Evolutionary conservation across 306 rosid species (phyloP).

Genomic region (Cyclanthera cordifolia): DNA sequence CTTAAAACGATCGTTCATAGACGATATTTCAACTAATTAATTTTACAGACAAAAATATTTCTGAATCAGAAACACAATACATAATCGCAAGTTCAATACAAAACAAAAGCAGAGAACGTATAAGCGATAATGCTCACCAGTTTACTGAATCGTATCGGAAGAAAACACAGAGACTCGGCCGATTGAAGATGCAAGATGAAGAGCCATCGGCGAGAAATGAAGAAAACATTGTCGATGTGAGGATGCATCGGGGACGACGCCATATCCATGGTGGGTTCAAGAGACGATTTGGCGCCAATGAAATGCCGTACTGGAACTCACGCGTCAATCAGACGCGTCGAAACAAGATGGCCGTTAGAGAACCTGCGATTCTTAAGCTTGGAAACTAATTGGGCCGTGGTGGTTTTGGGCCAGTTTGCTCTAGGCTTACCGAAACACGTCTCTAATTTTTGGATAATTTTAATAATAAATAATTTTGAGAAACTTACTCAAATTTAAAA

Average conservation of each 20-base stretch:
- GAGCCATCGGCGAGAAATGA: conserved; percentile 22
- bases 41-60: not conserved
- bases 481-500: no score
- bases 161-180: conserved; percentile 16
- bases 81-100: not conserved
- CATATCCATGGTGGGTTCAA: conserved; percentile 29
- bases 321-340: conserved; percentile 9
- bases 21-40: not conserved
- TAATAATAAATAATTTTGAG: not conserved
- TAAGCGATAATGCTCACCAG: conserved; percentile 23
- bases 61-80: not conserved
- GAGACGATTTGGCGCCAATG: conserved; percentile 61
- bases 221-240: conserved; percentile 41
- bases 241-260: conserved; percentile 30
- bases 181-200: conserved; percentile 37
- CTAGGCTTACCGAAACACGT: not conserved
- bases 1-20: conserved; percentile 37
- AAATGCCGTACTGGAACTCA: not conserved
- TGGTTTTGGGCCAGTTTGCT: not conserved
- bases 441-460: not conserved
- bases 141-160: conserved; percentile 8
- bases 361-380: not conserved
- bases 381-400: not conserved
- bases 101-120: not conserved
- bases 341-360: not conserved